Evolutionary conservation across 208 protist genomes (phyloP).

Genomic region (Crithidia mellificae): DNA sequence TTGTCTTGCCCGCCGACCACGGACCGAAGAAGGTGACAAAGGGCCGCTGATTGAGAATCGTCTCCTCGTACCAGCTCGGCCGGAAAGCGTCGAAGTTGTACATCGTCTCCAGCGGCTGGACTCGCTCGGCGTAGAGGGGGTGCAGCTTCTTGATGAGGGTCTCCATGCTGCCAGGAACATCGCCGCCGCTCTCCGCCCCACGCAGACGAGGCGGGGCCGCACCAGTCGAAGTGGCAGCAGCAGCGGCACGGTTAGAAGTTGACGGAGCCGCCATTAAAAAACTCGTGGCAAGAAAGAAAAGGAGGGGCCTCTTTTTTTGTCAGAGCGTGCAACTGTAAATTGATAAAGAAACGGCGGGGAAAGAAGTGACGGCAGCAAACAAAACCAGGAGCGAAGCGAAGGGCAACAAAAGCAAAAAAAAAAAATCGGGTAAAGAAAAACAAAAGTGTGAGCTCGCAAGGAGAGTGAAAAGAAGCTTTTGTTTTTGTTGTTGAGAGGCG

Average conservation of each 20-base stretch:
- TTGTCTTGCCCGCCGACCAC: conserved; percentile 79
- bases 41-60: conserved; percentile 60
- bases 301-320: too few species aligned
- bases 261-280: too few species aligned
- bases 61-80: conserved; percentile 69
- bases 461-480: neutral
- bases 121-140: conserved; percentile 51
- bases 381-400: too few species aligned
- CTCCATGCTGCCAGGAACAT: conserved; percentile 44
- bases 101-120: conserved; percentile 72
- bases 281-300: too few species aligned
- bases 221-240: neutral
- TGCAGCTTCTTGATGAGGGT: conserved; percentile 48
- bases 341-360: too few species aligned
- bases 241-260: neutral
- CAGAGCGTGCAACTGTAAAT: too few species aligned
- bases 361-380: too few species aligned
- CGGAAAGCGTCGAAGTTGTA: conserved; percentile 67
- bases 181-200: conserved; percentile 29
- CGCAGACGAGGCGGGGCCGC: conserved; percentile 4
- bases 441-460: neutral
- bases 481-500: too few species aligned
- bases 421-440: neutral
- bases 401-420: neutral
- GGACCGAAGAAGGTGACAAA: conserved; percentile 78